phyloP scores from a whole-genome alignment of 768 basidiomycete species.

The Rhizopogon roseolus region DNA sequence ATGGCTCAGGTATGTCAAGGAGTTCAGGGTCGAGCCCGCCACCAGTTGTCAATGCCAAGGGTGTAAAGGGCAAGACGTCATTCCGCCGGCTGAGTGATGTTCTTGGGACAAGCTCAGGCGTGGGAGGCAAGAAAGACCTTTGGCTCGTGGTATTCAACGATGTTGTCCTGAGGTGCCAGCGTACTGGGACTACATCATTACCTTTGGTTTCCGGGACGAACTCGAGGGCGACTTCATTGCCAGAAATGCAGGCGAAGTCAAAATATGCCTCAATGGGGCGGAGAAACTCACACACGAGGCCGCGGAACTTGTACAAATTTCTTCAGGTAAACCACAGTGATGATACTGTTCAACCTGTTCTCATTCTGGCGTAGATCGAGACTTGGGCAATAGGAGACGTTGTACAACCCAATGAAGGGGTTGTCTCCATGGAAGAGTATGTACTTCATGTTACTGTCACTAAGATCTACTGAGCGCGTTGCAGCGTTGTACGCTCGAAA shows the following conservation, averaged over 20 bases:
- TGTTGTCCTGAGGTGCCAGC: conserved; percentile 87
- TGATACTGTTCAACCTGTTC: background rate
- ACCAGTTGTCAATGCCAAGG: conserved; percentile 38
- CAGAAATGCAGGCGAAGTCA: conserved; percentile 78
- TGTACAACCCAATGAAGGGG: conserved; percentile 70
- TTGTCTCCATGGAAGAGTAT: conserved; percentile 89
- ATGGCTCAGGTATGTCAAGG: conserved; percentile 14
- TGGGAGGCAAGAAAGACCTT: conserved; percentile 74
- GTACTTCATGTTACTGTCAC: conserved; percentile 24
- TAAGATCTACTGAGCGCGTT: conserved; percentile 4
- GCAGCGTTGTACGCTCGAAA: conserved; percentile 68
- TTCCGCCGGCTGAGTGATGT: conserved; percentile 90
- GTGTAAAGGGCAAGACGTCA: conserved; percentile 76
- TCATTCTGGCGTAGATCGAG: conserved; percentile 54
- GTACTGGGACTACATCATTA: conserved; percentile 83
- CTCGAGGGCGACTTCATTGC: conserved; percentile 69
- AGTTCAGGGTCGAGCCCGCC: conserved; percentile 30
- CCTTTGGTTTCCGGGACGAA: conserved; percentile 67
- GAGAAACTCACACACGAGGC: conserved; percentile 69
- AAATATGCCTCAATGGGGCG: conserved; percentile 84
- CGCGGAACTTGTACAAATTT: conserved; percentile 92
- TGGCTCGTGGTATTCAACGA: conserved; percentile 98
- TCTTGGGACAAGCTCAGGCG: conserved; percentile 51
- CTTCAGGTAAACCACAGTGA: conserved; percentile 54
- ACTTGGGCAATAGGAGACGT: conserved; percentile 82